Conservation (phyloP, 2,329 filamentous ascomycete genomes). For the Apiospora malaysiana region DNA sequence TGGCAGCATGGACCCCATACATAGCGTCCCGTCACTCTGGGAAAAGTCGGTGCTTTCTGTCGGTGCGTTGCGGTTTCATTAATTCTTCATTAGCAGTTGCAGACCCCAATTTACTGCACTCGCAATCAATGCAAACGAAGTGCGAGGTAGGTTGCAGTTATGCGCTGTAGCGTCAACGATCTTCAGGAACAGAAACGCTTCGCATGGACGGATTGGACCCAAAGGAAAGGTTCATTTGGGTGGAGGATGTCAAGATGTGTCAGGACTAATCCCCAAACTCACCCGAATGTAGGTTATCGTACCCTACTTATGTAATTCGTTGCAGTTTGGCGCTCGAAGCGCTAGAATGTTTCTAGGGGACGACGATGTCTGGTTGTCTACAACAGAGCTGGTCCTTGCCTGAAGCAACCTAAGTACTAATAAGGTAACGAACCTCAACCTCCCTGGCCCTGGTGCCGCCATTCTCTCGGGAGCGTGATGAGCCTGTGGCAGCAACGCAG, state of each 20-base stretch:
- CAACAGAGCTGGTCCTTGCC: slow-evolving; percentile 7
- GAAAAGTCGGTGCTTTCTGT: not conserved
- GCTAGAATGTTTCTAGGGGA: slow-evolving; percentile 1
- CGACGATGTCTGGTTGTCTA: not conserved
- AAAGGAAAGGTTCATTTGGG: not conserved
- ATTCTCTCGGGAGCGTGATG: not conserved
- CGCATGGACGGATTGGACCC: not conserved
- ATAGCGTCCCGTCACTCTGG: slow-evolving; percentile 4
- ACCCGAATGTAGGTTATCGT: not conserved
- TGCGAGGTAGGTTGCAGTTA: not conserved
- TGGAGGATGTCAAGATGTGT: not conserved
- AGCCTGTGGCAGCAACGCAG: too few relatives aligned
- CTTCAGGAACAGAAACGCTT: slow-evolving; percentile 14
- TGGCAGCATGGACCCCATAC: not conserved
- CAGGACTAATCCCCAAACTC: not conserved
- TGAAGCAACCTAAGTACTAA: not conserved
- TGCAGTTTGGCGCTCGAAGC: not conserved
- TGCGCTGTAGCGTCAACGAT: not conserved
- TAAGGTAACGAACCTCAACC: not conserved
- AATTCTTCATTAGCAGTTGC: not conserved
- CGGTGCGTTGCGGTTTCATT: slow-evolving; percentile 13
- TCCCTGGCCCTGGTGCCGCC: not conserved
- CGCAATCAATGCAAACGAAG: not conserved
- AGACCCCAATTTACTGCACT: not conserved
- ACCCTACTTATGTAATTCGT: not conserved